These are phyloP conservation scores for Alnus glutinosa DNA, from an alignment of 306 rosid genomes.

Conservation along the genomic window DNA sequence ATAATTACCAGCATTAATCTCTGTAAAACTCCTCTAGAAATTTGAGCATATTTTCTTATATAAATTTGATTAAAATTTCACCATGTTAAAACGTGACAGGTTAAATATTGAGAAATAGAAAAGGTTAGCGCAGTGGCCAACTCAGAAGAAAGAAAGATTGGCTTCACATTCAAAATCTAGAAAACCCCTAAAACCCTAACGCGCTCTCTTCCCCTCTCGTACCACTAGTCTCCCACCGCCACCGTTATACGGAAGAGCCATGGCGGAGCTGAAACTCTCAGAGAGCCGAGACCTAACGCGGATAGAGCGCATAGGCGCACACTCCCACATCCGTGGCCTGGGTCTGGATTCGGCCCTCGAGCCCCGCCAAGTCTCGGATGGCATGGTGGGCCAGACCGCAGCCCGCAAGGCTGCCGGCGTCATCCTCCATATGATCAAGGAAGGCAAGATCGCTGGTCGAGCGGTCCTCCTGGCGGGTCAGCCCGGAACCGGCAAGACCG, in stretches of 20 bases:
- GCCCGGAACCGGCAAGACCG: constrained; percentile 97
- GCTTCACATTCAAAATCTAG: neutral
- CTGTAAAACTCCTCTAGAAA: too few relatives aligned
- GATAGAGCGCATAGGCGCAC: constrained; percentile 97
- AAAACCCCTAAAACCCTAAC: constrained; percentile 34
- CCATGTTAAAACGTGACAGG: too few relatives aligned
- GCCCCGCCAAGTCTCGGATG: constrained; percentile 84
- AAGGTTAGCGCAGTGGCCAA: too few relatives aligned
- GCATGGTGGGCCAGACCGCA: constrained; percentile 91
- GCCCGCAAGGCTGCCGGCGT: constrained; percentile 97
- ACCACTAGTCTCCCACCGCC: neutral
- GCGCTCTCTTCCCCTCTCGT: neutral
- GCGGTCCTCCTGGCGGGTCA: constrained; percentile 90
- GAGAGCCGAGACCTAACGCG: constrained; percentile 92
- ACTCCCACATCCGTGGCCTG: constrained; percentile 95
- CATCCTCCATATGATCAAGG: constrained; percentile 86
- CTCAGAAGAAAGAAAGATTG: neutral
- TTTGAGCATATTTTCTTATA: too few relatives aligned
- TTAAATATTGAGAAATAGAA: too few relatives aligned
- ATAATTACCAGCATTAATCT: too few relatives aligned
- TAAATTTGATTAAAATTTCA: too few relatives aligned
- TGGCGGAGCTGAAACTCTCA: constrained; percentile 73
- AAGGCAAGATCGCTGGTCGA: constrained; percentile 91
- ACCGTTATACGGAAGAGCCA: neutral
- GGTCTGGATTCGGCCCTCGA: constrained; percentile 90